Evolutionary conservation across 2,329 filamentous ascomycete species (phyloP).

Genomic region (Penicillium oxalicum): DNA sequence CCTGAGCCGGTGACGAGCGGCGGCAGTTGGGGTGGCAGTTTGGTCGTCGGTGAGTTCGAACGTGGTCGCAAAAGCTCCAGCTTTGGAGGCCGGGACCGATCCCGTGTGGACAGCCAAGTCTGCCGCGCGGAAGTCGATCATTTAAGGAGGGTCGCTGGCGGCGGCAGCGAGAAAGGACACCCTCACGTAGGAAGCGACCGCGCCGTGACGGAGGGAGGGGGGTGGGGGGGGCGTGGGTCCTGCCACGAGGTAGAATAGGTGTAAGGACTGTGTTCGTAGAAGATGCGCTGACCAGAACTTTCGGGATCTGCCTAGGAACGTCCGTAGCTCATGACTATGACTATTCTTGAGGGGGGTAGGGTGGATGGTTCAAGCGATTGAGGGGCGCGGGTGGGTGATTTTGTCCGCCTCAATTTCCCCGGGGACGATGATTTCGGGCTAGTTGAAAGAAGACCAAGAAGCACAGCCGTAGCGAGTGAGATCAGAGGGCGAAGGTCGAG

Average conservation of each 20-base stretch:
- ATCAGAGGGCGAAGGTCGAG: conserved; percentile 1
- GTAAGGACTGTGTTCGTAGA: too few species aligned
- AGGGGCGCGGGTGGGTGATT: conserved; percentile 13
- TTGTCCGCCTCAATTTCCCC: conserved; percentile 14
- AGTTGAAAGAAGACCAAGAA: conserved; percentile 4
- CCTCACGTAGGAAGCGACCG: background rate
- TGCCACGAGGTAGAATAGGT: background rate
- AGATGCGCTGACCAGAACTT: background rate
- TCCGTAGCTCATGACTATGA: conserved; percentile 18
- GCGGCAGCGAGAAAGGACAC: conserved; percentile 3
- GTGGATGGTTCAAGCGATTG: conserved; percentile 10
- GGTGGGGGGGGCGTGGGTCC: background rate
- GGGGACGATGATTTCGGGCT: background rate
- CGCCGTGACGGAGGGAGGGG: background rate
- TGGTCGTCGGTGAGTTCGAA: conserved; percentile 41
- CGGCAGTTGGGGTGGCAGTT: conserved; percentile 26
- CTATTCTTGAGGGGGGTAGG: conserved; percentile 7
- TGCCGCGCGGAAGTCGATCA: conserved; percentile 31
- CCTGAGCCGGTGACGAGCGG: conserved; percentile 27
- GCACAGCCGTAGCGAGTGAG: conserved; percentile 3
- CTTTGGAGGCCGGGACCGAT: conserved; percentile 32
- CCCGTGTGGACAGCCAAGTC: conserved; percentile 31
- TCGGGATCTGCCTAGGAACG: conserved; percentile 9
- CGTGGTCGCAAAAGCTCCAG: conserved; percentile 35
- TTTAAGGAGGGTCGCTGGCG: conserved; percentile 16